Evolutionary conservation across 352 stramenopile genomes (phyloP).

Genomic region (Globisporangium camurandrum): DNA sequence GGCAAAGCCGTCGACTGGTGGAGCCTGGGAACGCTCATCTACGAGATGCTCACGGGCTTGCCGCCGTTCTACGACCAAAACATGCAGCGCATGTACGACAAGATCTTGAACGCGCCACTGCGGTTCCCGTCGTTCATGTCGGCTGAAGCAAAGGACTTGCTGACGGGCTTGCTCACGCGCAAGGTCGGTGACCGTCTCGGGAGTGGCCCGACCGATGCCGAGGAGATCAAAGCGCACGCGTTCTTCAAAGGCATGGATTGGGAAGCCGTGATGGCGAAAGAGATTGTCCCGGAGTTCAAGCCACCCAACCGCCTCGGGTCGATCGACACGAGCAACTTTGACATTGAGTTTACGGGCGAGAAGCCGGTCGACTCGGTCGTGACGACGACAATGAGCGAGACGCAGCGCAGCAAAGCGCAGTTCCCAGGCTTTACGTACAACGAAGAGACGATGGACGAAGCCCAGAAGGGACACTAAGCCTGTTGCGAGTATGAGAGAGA

Average conservation of each 20-base stretch:
- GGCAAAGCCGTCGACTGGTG: constrained; percentile 88
- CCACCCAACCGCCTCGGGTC: constrained; percentile 81
- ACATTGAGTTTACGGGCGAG: constrained; percentile 91
- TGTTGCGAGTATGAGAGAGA: constrained; percentile 2
- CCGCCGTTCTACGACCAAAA: constrained; percentile 93
- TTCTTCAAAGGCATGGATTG: constrained; percentile 93
- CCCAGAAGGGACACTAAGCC: constrained; percentile 75
- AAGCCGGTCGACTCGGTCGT: constrained; percentile 88
- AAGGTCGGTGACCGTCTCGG: constrained; percentile 86
- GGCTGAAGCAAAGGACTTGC: constrained; percentile 78
- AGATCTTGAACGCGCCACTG: constrained; percentile 89
- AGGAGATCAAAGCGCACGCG: constrained; percentile 90
- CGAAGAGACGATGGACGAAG: constrained; percentile 80
- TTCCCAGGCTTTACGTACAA: constrained; percentile 89
- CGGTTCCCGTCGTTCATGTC: constrained; percentile 89
- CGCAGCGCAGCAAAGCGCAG: constrained; percentile 86
- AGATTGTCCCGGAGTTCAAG: constrained; percentile 89
- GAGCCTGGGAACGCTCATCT: constrained; percentile 91
- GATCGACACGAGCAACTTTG: constrained; percentile 93
- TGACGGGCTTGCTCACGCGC: constrained; percentile 78
- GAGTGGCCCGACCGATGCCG: constrained; percentile 76
- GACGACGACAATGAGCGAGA: constrained; percentile 88
- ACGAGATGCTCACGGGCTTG: constrained; percentile 91
- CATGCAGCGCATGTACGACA: constrained; percentile 93
- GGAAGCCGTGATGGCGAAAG: constrained; percentile 83